A percentile compares a stretch with the other conserved stretches of the same genome.
Evolutionary conservation across 2,329 filamentous ascomycete species (phyloP).

Genomic region (Penicillium expansum): DNA sequence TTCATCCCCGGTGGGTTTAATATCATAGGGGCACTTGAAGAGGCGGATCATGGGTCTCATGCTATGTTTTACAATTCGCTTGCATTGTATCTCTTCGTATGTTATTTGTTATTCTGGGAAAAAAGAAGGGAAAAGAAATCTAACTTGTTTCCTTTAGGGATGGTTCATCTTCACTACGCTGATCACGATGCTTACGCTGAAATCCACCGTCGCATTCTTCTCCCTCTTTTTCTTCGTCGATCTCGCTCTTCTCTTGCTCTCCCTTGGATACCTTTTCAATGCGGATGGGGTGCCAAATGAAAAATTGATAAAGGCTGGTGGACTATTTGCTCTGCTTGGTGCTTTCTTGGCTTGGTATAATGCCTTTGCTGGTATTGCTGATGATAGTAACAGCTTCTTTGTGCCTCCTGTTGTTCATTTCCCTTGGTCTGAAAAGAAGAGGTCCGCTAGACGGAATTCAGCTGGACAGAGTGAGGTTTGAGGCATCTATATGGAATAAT

Average conservation of each 20-base stretch:
- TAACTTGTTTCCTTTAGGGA: conserved; percentile 38
- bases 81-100: conserved; percentile 61
- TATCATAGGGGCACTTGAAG: no score
- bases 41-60: conserved; percentile 33
- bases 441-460: not conserved
- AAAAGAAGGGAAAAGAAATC: not conserved
- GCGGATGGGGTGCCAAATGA: conserved; percentile 11
- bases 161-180: conserved; percentile 82
- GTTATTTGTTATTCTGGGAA: not conserved
- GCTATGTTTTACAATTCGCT: conserved; percentile 56
- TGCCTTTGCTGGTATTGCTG: conserved; percentile 55
- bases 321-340: conserved; percentile 53
- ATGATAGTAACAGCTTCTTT: conserved; percentile 46
- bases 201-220: conserved; percentile 73
- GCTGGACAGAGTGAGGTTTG: not conserved
- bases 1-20: conserved; percentile 63
- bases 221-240: conserved; percentile 71
- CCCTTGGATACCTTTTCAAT: conserved; percentile 57
- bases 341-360: conserved; percentile 57
- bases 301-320: conserved; percentile 44
- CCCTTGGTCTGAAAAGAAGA: conserved; percentile 24
- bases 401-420: conserved; percentile 26
- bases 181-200: conserved; percentile 67
- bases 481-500: no score
- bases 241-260: conserved; percentile 67